Evolutionary conservation across 2,329 filamentous ascomycete genomes (phyloP).

Genomic region (Trichoderma sp.): DNA sequence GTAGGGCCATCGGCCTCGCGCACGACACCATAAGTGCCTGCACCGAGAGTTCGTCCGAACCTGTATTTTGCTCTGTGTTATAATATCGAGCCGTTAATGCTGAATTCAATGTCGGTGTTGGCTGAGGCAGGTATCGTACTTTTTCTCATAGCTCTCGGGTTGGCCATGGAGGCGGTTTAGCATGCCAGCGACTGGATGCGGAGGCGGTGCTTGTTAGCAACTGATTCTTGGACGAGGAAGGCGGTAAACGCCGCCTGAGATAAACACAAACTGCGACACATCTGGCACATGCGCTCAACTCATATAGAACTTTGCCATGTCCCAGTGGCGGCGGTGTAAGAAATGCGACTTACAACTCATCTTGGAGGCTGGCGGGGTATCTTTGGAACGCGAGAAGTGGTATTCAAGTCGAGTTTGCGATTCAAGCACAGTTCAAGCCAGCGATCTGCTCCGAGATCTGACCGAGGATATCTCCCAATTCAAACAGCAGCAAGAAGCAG

Average conservation of each 20-base stretch:
- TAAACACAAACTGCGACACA: too few species aligned
- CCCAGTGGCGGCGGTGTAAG: background rate
- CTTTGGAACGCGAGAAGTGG: background rate
- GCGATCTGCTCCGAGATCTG: too few species aligned
- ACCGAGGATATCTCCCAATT: too few species aligned
- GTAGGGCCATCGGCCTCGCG: conserved; percentile 84
- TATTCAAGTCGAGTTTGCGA: background rate
- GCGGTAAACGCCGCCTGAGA: too few species aligned
- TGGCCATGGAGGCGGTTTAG: conserved; percentile 95
- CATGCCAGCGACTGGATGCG: conserved; percentile 73
- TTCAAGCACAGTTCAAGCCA: too few species aligned
- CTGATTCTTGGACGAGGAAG: too few species aligned
- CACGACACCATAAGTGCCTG: conserved; percentile 97
- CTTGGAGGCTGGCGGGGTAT: conserved; percentile 27
- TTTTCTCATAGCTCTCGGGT: conserved; percentile 98
- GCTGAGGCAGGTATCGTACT: conserved; percentile 54
- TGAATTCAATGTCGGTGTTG: background rate
- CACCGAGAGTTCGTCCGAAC: conserved; percentile 91
- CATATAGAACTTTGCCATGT: too few species aligned
- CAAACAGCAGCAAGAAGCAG: too few species aligned
- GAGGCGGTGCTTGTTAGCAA: background rate
- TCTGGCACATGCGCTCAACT: too few species aligned
- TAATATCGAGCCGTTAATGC: conserved; percentile 13
- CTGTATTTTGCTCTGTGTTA: conserved; percentile 73
- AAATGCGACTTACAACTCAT: conserved; percentile 44